Evolutionary conservation across 2,329 filamentous ascomycete species (phyloP).

Genomic region (Pyrenochaeta sp.): DNA sequence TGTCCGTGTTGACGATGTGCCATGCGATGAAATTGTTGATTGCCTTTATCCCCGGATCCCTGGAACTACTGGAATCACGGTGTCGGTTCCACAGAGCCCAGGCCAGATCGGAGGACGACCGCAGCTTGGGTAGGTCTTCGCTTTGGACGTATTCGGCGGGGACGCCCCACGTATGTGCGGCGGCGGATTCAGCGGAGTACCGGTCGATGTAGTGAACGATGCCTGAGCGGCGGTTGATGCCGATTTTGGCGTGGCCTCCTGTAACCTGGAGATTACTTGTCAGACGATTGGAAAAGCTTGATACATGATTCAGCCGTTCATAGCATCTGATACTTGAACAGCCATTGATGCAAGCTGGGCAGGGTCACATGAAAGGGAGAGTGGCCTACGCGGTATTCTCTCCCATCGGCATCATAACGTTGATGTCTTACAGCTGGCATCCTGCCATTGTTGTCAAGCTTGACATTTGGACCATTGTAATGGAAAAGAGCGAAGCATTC

Average conservation of each 20-base stretch:
- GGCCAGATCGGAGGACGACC: slow-evolving; percentile 3
- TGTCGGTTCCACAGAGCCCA: slow-evolving; percentile 7
- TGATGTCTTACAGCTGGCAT: slow-evolving; percentile 6
- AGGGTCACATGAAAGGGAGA: not conserved
- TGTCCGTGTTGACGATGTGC: slow-evolving; percentile 1
- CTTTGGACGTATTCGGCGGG: not conserved
- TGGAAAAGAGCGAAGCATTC: slow-evolving; percentile 10
- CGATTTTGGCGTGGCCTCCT: slow-evolving; percentile 6
- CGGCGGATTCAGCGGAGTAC: slow-evolving; percentile 1
- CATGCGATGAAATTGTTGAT: slow-evolving; percentile 6
- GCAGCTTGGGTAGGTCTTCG: slow-evolving; percentile 2
- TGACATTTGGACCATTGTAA: slow-evolving; percentile 1
- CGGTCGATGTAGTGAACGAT: slow-evolving; percentile 12
- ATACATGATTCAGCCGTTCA: too few species aligned
- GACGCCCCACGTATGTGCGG: not conserved
- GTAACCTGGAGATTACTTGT: slow-evolving; percentile 7
- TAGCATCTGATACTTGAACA: too few species aligned
- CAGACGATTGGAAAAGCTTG: too few species aligned
- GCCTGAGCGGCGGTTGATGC: slow-evolving; percentile 13
- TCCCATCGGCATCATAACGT: slow-evolving; percentile 7
- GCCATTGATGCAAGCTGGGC: too few species aligned
- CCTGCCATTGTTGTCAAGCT: not conserved
- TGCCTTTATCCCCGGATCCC: not conserved
- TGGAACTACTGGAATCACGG: too few species aligned
- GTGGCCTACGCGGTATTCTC: not conserved